phyloP scores from a whole-genome alignment of 441 rosid species.

The Adansonia gregorii region DNA sequence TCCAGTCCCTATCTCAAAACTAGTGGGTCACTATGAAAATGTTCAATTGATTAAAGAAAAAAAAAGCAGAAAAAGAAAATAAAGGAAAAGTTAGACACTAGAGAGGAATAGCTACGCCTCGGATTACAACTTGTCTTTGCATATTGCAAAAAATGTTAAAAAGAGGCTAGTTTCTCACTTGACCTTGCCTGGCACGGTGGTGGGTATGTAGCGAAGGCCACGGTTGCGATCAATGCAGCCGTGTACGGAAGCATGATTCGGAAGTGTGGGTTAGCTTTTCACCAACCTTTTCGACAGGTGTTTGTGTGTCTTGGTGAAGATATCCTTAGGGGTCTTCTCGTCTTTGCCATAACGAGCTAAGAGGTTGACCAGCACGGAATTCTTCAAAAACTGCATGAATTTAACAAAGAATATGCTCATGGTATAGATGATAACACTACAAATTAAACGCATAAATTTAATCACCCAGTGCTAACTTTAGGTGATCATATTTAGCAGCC shows the following conservation, averaged over 20 bases:
- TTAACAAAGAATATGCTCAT: background rate
- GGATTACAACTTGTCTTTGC: constrained; percentile 30
- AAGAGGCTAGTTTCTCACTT: constrained; percentile 31
- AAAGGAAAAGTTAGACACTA: background rate
- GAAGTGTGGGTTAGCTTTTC: constrained; percentile 52
- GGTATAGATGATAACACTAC: background rate
- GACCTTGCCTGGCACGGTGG: background rate
- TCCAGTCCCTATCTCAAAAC: constrained; percentile 1
- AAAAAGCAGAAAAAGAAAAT: background rate
- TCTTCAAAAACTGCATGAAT: constrained; percentile 29
- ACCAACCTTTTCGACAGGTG: constrained; percentile 39
- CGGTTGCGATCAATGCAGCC: constrained; percentile 52
- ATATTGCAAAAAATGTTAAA: constrained; percentile 51
- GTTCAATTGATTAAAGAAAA: background rate
- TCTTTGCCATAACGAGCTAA: constrained; percentile 37
- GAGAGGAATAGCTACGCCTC: constrained; percentile 33
- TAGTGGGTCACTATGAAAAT: background rate
- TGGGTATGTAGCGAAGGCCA: constrained; percentile 21
- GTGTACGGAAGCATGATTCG: constrained; percentile 47
- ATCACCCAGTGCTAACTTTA: too few relatives aligned
- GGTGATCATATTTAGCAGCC: constrained; percentile 28
- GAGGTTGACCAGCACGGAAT: constrained; percentile 41
- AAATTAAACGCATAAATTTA: too few relatives aligned
- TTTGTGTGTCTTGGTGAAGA: constrained; percentile 43
- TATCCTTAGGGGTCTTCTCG: constrained; percentile 31